phyloP scores from a whole-genome alignment of 805 yeast genomes.

The Metschnikowia hibisci region DNA sequence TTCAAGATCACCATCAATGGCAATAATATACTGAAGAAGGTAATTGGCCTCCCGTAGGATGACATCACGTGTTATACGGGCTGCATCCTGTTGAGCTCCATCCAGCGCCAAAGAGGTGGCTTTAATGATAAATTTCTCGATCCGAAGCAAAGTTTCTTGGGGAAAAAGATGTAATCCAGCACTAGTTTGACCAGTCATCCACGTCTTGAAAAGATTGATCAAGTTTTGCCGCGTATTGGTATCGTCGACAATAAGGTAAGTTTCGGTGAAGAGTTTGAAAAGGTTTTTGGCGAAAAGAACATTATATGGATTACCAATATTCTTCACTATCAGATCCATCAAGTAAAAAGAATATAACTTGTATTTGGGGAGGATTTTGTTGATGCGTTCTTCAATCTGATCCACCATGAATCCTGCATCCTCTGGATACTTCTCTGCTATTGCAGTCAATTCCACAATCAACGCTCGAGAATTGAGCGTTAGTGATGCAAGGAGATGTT shows the following conservation, averaged over 20 bases:
- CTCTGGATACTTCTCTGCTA: slow-evolving; percentile 34
- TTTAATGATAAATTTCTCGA: slow-evolving; percentile 37
- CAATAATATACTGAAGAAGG: slow-evolving; percentile 33
- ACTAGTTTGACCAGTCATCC: slow-evolving; percentile 33
- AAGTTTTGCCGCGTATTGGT: slow-evolving; percentile 36
- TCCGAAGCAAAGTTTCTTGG: slow-evolving; percentile 23
- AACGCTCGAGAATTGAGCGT: slow-evolving; percentile 37
- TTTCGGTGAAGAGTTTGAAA: slow-evolving; percentile 35
- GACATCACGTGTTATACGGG: slow-evolving; percentile 24
- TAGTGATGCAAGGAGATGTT: slow-evolving; percentile 30
- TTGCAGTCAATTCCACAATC: slow-evolving; percentile 36
- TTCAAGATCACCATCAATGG: slow-evolving; percentile 26
- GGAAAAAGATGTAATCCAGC: slow-evolving; percentile 36
- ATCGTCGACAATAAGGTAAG: slow-evolving; percentile 38
- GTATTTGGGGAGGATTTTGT: slow-evolving; percentile 36
- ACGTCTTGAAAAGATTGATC: slow-evolving; percentile 40
- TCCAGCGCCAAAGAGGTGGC: slow-evolving; percentile 30
- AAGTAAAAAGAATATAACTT: slow-evolving; percentile 33
- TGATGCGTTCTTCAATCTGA: slow-evolving; percentile 34
- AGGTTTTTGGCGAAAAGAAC: slow-evolving; percentile 33
- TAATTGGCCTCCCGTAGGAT: slow-evolving; percentile 35
- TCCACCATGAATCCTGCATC: slow-evolving; percentile 31
- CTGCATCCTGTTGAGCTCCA: slow-evolving; percentile 6
- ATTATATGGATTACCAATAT: slow-evolving; percentile 42
- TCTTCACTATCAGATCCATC: slow-evolving; percentile 41